Conservation (phyloP, 2,329 filamentous ascomycete species). For the Exophiala phaeomuriformis region DNA sequence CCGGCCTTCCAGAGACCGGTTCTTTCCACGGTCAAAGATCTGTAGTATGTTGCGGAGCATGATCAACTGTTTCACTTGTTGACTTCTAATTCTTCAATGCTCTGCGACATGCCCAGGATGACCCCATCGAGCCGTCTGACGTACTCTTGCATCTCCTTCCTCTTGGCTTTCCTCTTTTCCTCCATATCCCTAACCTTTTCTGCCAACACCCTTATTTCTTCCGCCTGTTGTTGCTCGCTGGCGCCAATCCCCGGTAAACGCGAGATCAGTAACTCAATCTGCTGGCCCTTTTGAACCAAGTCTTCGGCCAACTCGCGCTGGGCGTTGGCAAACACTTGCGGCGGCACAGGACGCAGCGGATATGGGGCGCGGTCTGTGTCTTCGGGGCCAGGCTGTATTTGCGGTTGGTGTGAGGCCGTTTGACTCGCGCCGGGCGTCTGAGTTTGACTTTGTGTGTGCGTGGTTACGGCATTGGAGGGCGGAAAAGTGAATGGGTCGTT, state of each 20-base stretch:
- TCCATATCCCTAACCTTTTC: conserved; percentile 40
- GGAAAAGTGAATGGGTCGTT: conserved; percentile 32
- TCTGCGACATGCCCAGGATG: conserved; percentile 24
- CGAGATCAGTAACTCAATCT: conserved; percentile 44
- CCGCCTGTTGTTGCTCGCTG: conserved; percentile 40
- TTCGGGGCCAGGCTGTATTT: conserved; percentile 19
- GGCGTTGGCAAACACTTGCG: conserved; percentile 37
- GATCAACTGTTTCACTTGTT: conserved; percentile 9
- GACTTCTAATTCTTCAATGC: conserved; percentile 14
- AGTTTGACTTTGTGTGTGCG: neutral
- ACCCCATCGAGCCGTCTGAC: conserved; percentile 39
- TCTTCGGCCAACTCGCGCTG: conserved; percentile 44
- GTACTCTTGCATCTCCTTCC: conserved; percentile 37
- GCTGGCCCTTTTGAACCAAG: conserved; percentile 44
- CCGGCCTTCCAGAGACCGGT: too few species aligned
- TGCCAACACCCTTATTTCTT: conserved; percentile 38
- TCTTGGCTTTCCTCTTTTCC: conserved; percentile 37
- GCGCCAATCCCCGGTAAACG: conserved; percentile 41
- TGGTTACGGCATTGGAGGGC: conserved; percentile 27
- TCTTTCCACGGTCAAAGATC: too few species aligned
- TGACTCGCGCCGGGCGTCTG: conserved; percentile 30
- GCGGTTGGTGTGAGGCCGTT: neutral
- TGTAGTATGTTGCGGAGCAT: too few species aligned
- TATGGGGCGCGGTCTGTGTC: conserved; percentile 30
- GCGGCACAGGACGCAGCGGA: conserved; percentile 37